These are phyloP conservation scores for Tricholoma sp. DNA, from an alignment of 768 basidiomycete genomes.

Conservation along the genomic window DNA sequence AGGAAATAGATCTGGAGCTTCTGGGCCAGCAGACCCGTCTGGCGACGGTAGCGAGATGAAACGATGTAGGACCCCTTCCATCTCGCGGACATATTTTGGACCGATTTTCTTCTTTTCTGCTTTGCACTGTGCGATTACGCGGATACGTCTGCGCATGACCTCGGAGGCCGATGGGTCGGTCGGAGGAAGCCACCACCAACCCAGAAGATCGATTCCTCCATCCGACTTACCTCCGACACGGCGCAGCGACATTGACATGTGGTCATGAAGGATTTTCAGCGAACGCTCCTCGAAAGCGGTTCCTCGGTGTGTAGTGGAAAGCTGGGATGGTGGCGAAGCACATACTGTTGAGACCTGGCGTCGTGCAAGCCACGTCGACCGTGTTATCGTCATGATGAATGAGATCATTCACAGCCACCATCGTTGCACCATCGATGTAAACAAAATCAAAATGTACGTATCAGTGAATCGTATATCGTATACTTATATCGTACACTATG, in stretches of 20 bases:
- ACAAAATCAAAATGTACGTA: neutral
- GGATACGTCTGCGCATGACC: slow-evolving; percentile 45
- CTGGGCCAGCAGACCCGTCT: neutral
- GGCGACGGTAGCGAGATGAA: slow-evolving; percentile 25
- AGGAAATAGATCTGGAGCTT: neutral
- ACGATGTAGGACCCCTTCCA: slow-evolving; percentile 81
- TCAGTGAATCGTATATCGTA: no score
- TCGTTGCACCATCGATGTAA: no score
- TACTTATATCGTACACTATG: no score
- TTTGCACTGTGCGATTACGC: slow-evolving; percentile 88
- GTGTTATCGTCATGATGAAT: neutral
- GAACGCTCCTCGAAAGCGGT: slow-evolving; percentile 71
- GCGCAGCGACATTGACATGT: slow-evolving; percentile 75
- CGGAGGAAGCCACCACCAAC: slow-evolving; percentile 89
- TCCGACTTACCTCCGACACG: slow-evolving; percentile 86
- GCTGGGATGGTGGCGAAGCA: neutral
- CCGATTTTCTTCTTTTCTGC: slow-evolving; percentile 79
- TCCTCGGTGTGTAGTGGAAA: slow-evolving; percentile 65
- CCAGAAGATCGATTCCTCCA: slow-evolving; percentile 83
- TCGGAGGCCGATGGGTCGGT: slow-evolving; percentile 2
- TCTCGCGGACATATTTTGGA: slow-evolving; percentile 79
- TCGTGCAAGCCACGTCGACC: neutral
- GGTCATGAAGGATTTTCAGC: slow-evolving; percentile 49
- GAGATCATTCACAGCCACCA: neutral
- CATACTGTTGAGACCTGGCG: slow-evolving; percentile 4